Percentiles rank a stretch among this genome's conserved stretches.
phyloP scores from a whole-genome alignment of 169 alveolate genomes.

The Ichthyophthirius multifiliis region DNA sequence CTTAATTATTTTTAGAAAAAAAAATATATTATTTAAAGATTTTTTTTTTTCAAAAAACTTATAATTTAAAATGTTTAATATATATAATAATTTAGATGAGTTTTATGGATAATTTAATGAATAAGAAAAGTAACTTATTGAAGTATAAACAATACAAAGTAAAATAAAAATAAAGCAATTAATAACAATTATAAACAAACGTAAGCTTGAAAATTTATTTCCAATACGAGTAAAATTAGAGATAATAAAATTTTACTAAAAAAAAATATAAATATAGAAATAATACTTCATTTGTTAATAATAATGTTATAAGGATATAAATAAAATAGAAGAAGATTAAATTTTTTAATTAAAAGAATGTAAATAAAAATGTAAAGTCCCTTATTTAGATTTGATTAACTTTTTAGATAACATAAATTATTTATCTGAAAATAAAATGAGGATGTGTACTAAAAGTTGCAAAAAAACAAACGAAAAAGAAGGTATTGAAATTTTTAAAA shows the following conservation, averaged over 20 bases:
- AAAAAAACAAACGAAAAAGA: not conserved
- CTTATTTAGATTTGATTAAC: not conserved
- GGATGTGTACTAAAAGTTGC: slow-evolving; percentile 8
- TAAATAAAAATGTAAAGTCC: not conserved
- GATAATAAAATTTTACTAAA: not conserved
- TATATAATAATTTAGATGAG: not conserved
- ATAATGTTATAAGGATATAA: not conserved
- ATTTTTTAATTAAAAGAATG: not conserved
- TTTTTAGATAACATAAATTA: slow-evolving; percentile 9
- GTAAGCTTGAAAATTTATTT: not conserved
- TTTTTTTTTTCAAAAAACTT: too few species aligned
- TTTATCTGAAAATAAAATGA: slow-evolving; percentile 25
- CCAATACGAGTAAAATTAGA: not conserved
- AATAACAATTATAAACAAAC: not conserved
- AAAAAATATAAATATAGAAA: not conserved
- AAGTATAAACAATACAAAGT: not conserved
- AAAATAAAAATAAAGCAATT: not conserved
- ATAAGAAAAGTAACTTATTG: not conserved
- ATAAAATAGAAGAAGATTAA: not conserved
- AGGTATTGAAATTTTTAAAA: not conserved
- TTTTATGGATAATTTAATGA: not conserved
- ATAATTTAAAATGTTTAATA: slow-evolving; percentile 4
- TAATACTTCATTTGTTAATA: not conserved
- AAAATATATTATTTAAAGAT: too few species aligned
- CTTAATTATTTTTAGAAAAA: too few species aligned